Evolutionary conservation across 108 stramenopile genomes (phyloP).

Genomic region (Cyclotella baltica): DNA sequence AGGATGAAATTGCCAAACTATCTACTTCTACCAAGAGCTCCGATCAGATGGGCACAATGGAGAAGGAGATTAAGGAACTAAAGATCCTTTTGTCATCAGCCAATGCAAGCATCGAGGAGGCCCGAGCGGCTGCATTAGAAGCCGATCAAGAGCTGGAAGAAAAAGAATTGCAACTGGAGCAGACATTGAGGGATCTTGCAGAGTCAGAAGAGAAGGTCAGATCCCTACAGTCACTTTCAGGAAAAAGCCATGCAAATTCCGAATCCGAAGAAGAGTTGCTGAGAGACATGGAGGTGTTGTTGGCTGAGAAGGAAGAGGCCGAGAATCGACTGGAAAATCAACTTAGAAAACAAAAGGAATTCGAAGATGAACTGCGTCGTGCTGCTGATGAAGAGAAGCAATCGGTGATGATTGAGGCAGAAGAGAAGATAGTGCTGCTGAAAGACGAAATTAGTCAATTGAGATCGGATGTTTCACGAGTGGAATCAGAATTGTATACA

Average conservation of each 20-base stretch:
- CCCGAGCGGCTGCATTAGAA: slow-evolving; percentile 48
- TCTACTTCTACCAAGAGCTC: slow-evolving; percentile 10
- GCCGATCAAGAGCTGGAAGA: slow-evolving; percentile 53
- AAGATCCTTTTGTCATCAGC: slow-evolving; percentile 64
- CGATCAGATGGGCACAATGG: slow-evolving; percentile 19
- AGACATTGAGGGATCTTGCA: slow-evolving; percentile 43
- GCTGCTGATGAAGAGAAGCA: slow-evolving; percentile 81
- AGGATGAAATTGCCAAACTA: slow-evolving; percentile 14
- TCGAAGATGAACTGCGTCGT: slow-evolving; percentile 51
- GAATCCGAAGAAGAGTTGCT: slow-evolving; percentile 70
- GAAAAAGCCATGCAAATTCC: slow-evolving; percentile 8
- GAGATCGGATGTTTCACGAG: slow-evolving; percentile 51
- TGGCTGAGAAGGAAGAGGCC: slow-evolving; percentile 59
- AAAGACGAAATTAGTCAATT: slow-evolving; percentile 49
- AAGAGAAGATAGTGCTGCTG: slow-evolving; percentile 61
- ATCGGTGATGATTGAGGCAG: slow-evolving; percentile 68
- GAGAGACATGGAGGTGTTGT: slow-evolving; percentile 49
- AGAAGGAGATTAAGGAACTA: slow-evolving; percentile 62
- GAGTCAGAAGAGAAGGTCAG: slow-evolving; percentile 40
- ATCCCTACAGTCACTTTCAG: background rate
- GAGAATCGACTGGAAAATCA: slow-evolving; percentile 55
- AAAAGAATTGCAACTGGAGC: slow-evolving; percentile 49
- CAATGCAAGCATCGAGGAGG: slow-evolving; percentile 70
- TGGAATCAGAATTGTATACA: slow-evolving; percentile 70
- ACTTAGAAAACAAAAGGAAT: slow-evolving; percentile 41